Percentiles rank a stretch among this genome's conserved stretches.
Evolutionary conservation across 495 filamentous ascomycete genomes (phyloP).

Genomic region (Sabuloglossum arenarium): DNA sequence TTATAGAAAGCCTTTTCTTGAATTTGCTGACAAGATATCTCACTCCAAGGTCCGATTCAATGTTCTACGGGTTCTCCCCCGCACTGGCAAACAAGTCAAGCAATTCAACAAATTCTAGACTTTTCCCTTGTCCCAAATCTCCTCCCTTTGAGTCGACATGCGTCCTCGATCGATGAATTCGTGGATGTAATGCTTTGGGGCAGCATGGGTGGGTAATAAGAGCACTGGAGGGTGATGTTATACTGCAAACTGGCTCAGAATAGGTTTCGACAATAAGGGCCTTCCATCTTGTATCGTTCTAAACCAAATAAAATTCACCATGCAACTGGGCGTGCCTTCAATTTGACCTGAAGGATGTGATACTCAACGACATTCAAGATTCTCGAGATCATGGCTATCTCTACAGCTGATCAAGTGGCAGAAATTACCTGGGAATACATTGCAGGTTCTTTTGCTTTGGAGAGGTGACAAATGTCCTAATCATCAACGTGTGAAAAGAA

Average conservation of each 20-base stretch:
- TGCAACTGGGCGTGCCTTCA: not conserved
- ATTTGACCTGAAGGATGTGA: not conserved
- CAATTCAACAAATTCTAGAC: constrained; percentile 90
- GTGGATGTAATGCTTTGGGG: not conserved
- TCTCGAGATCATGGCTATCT: not conserved
- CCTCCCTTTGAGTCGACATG: not conserved
- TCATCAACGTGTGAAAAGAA: not conserved
- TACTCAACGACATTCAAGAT: not conserved
- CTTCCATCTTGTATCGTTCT: not conserved
- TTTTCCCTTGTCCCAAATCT: not conserved
- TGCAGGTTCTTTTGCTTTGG: no score
- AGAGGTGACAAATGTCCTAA: not conserved
- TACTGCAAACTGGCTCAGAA: not conserved
- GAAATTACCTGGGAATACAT: no score
- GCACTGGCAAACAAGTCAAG: constrained; percentile 95
- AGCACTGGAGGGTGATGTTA: not conserved
- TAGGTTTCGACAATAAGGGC: not conserved
- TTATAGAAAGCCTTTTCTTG: not conserved
- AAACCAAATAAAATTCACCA: not conserved
- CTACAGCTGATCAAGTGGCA: no score
- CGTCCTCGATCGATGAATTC: not conserved
- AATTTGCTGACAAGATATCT: not conserved
- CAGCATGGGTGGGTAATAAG: not conserved
- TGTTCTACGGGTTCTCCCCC: constrained; percentile 87
- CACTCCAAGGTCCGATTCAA: constrained; percentile 81